These are phyloP conservation scores for Pleurotus salmoneostramineus DNA, from an alignment of 768 basidiomycete species.

Conservation along the genomic window DNA sequence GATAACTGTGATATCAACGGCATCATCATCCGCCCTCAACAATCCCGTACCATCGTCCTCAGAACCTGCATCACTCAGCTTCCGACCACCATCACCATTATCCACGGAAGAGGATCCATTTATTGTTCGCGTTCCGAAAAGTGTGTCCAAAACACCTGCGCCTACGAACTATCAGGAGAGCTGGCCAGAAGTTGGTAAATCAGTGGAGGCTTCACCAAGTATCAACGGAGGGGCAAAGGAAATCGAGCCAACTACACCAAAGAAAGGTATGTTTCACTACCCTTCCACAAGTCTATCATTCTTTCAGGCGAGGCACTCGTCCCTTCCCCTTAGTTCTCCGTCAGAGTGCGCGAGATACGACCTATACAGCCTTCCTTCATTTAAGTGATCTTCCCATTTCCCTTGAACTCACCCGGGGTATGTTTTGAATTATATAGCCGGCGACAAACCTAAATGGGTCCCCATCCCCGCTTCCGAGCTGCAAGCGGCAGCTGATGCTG, in stretches of 20 bases:
- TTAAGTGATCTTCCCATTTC: neutral
- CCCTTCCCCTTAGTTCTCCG: neutral
- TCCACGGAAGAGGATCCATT: conserved; percentile 10
- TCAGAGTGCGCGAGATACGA: no score
- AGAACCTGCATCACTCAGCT: neutral
- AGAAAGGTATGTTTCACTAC: conserved; percentile 22
- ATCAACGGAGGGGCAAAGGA: conserved; percentile 11
- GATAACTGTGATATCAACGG: neutral
- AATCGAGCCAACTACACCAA: conserved; percentile 7
- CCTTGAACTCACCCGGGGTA: neutral
- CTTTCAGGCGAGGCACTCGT: neutral
- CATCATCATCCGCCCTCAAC: neutral
- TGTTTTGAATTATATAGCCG: conserved; percentile 19
- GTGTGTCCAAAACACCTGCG: conserved; percentile 14
- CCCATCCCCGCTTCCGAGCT: conserved; percentile 54
- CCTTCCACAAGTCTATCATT: neutral
- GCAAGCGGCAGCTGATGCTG: conserved; percentile 47
- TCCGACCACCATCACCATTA: neutral
- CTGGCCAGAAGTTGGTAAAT: conserved; percentile 45
- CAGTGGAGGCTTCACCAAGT: conserved; percentile 12
- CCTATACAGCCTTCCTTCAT: neutral
- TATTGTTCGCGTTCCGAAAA: neutral
- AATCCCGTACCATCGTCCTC: neutral
- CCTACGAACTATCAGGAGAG: conserved; percentile 28
- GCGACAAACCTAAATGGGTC: conserved; percentile 60